Evolutionary conservation across 352 stramenopile genomes (phyloP).

Genomic region (Pythium utonaiense): DNA sequence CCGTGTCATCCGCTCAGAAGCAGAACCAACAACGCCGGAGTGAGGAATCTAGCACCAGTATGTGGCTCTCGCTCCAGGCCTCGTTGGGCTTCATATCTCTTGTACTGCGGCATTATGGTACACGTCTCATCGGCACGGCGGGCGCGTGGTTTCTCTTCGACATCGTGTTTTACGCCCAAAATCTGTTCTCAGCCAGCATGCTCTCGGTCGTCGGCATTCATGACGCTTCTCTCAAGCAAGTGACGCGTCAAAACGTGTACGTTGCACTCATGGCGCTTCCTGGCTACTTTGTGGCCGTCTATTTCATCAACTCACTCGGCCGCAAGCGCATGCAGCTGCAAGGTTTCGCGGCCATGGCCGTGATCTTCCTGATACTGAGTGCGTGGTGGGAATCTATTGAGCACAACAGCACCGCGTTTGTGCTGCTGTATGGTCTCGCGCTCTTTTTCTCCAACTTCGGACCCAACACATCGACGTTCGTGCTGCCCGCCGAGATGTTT

Average conservation of each 20-base stretch:
- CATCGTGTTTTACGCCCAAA: constrained; percentile 80
- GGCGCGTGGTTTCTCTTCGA: constrained; percentile 87
- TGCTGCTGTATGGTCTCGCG: constrained; percentile 67
- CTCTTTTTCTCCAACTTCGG: constrained; percentile 88
- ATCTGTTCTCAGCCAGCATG: constrained; percentile 74
- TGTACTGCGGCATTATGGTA: constrained; percentile 49
- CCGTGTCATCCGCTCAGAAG: constrained; percentile 24
- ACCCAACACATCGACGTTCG: constrained; percentile 69
- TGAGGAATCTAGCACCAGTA: too few species aligned
- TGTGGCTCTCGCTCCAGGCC: neutral
- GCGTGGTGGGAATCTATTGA: constrained; percentile 60
- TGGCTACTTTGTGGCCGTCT: constrained; percentile 78
- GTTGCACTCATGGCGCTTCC: constrained; percentile 71
- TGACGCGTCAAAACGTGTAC: constrained; percentile 58
- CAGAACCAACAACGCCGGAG: neutral
- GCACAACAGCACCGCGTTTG: constrained; percentile 49
- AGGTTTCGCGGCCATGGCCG: constrained; percentile 64
- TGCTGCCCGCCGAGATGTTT: constrained; percentile 87
- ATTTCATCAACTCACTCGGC: constrained; percentile 66
- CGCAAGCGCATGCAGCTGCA: constrained; percentile 72
- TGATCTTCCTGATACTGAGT: constrained; percentile 61
- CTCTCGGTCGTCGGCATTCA: constrained; percentile 52
- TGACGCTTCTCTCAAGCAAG: constrained; percentile 41
- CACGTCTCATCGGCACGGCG: constrained; percentile 55
- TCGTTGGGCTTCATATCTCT: constrained; percentile 21